Conservation (phyloP, 768 basidiomycete genomes). For the Tremella yokohamensis region DNA sequence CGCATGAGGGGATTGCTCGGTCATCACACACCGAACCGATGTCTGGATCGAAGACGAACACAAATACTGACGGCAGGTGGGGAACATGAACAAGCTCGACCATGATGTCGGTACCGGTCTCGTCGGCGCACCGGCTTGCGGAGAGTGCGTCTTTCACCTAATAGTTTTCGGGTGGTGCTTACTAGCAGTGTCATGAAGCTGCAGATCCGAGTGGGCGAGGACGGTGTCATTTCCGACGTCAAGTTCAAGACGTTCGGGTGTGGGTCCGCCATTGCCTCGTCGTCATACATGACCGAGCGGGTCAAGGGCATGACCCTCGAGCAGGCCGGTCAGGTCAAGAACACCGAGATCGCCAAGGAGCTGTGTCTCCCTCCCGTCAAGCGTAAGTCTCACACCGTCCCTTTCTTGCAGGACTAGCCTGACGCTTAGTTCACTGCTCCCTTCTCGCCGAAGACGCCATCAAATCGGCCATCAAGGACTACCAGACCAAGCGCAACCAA, state of each 20-base stretch:
- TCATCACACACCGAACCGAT: not conserved
- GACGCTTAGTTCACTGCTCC: slow-evolving; percentile 52
- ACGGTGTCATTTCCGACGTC: slow-evolving; percentile 86
- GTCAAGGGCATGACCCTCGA: slow-evolving; percentile 92
- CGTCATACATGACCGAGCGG: slow-evolving; percentile 97
- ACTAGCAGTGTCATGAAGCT: slow-evolving; percentile 79
- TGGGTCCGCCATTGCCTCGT: slow-evolving; percentile 88
- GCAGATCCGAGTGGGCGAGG: slow-evolving; percentile 93
- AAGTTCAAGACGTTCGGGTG: slow-evolving; percentile 99
- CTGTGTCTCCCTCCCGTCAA: slow-evolving; percentile 93
- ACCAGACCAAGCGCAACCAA: slow-evolving; percentile 73
- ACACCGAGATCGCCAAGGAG: slow-evolving; percentile 99
- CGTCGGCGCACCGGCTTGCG: slow-evolving; percentile 94
- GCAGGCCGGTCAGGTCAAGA: slow-evolving; percentile 92
- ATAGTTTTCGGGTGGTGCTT: not conserved
- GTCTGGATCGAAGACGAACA: not conserved
- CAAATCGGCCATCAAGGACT: slow-evolving; percentile 92
- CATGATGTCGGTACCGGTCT: slow-evolving; percentile 92
- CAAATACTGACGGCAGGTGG: slow-evolving; percentile 62
- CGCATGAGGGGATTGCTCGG: not conserved
- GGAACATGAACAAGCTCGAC: slow-evolving; percentile 89
- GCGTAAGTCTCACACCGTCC: slow-evolving; percentile 42
- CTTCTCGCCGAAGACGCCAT: slow-evolving; percentile 99
- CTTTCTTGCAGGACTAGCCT: slow-evolving; percentile 6
- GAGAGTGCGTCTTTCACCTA: slow-evolving; percentile 57